These are phyloP conservation scores for Phytophthora pisi DNA, from an alignment of 352 stramenopile genomes.

Conservation along the genomic window DNA sequence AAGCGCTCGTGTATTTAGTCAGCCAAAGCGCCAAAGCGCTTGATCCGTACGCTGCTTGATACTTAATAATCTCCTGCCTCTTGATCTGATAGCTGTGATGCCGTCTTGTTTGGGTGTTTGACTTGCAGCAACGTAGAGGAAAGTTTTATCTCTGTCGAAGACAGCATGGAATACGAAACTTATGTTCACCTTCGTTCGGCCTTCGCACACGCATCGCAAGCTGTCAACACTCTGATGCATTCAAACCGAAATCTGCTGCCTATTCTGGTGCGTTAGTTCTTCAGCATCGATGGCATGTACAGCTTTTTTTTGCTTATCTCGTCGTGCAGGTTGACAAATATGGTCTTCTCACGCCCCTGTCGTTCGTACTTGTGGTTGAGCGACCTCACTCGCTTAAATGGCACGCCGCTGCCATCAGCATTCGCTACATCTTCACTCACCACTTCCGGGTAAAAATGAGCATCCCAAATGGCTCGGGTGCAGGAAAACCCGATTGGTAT, in stretches of 20 bases:
- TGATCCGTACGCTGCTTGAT: constrained; percentile 38
- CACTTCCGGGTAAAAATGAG: constrained; percentile 24
- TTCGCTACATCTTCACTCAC: constrained; percentile 53
- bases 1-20: constrained; percentile 42
- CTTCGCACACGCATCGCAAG: constrained; percentile 55
- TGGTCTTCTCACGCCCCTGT: constrained; percentile 54
- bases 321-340: constrained; percentile 37
- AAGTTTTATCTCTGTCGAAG: constrained; percentile 36
- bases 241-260: constrained; percentile 46
- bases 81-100: background rate
- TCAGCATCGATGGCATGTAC: background rate
- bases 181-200: constrained; percentile 55
- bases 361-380: constrained; percentile 63
- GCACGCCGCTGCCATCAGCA: constrained; percentile 53
- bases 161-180: constrained; percentile 60
- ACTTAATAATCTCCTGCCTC: background rate
- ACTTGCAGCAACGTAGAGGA: constrained; percentile 40
- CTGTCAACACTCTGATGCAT: constrained; percentile 58
- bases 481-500: background rate
- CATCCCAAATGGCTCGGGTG: background rate
- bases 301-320: background rate
- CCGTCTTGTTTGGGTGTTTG: background rate
- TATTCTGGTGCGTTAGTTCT: constrained; percentile 39
- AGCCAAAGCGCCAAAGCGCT: constrained; percentile 40
- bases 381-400: constrained; percentile 67